Evolutionary conservation across 1,284 basidiomycete genomes (phyloP).

Genomic region (Xerocomus nothofagi): DNA sequence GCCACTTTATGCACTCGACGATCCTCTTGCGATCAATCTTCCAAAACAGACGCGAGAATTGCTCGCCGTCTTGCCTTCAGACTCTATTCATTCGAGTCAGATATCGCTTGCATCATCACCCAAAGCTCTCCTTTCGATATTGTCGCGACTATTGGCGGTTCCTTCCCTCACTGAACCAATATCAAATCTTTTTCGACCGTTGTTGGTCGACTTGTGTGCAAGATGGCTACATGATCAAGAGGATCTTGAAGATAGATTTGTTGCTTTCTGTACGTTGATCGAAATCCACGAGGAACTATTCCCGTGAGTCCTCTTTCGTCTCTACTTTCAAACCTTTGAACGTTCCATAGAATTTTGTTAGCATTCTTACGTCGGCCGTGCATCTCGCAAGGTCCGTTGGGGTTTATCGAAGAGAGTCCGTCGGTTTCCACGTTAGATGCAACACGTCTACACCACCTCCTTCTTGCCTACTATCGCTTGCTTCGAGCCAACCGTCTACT

Average conservation of each 20-base stretch:
- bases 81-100: slow-evolving; percentile 36
- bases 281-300: slow-evolving; percentile 75
- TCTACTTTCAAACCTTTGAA: background rate
- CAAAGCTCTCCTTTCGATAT: slow-evolving; percentile 39
- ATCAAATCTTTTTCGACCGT: slow-evolving; percentile 61
- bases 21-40: slow-evolving; percentile 56
- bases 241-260: slow-evolving; percentile 52
- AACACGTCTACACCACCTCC: slow-evolving; percentile 57
- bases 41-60: slow-evolving; percentile 48
- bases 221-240: slow-evolving; percentile 60
- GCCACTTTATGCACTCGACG: slow-evolving; percentile 15
- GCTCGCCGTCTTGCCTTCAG: slow-evolving; percentile 41
- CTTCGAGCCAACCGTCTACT: slow-evolving; percentile 71
- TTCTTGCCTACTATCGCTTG: slow-evolving; percentile 82
- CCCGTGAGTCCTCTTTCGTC: slow-evolving; percentile 52
- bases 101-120: slow-evolving; percentile 41
- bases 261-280: slow-evolving; percentile 60
- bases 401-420: slow-evolving; percentile 38
- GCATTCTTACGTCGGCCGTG: slow-evolving; percentile 46
- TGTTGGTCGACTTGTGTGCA: slow-evolving; percentile 70
- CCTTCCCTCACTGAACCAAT: slow-evolving; percentile 58
- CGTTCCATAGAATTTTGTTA: slow-evolving; percentile 47
- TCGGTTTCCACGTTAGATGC: slow-evolving; percentile 39
- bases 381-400: slow-evolving; percentile 57
- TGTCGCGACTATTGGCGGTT: slow-evolving; percentile 52